phyloP scores from a whole-genome alignment of 768 basidiomycete species.

The Lactifluus pinguis region DNA sequence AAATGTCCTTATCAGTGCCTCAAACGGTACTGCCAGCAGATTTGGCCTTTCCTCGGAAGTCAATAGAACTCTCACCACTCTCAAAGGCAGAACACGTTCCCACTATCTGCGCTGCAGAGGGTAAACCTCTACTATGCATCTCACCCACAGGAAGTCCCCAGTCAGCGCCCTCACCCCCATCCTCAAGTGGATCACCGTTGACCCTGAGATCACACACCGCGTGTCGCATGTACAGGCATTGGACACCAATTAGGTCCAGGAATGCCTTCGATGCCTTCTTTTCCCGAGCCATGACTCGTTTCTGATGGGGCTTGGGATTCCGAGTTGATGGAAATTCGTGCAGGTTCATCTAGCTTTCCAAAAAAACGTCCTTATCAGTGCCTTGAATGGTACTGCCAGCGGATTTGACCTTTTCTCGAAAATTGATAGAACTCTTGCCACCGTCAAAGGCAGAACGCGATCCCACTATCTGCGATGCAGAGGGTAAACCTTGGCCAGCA shows the following conservation, averaged over 20 bases:
- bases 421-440: constrained; percentile 1
- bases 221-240: too few relatives aligned
- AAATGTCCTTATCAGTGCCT: not conserved
- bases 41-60: constrained; percentile 1
- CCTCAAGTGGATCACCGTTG: too few relatives aligned
- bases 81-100: constrained; percentile 15
- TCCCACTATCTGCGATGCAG: constrained; percentile 13
- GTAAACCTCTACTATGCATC: not conserved
- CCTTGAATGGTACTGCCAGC: not conserved
- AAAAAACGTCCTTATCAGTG: constrained; percentile 2
- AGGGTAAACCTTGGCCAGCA: not conserved
- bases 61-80: constrained; percentile 3
- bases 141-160: constrained; percentile 10
- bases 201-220: too few relatives aligned
- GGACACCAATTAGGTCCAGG: constrained; percentile 5
- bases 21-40: not conserved
- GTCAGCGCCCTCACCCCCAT: constrained; percentile 18
- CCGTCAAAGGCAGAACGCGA: constrained; percentile 15
- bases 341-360: constrained; percentile 7
- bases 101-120: constrained; percentile 11
- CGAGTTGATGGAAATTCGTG: constrained; percentile 5
- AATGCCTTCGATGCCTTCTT: constrained; percentile 19
- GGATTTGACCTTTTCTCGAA: not conserved
- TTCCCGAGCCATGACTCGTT: constrained; percentile 12
- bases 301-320: not conserved